Base-by-base conservation (phyloP, 768 basidiomycete species). In the Tricholoma saponaceum region DNA sequence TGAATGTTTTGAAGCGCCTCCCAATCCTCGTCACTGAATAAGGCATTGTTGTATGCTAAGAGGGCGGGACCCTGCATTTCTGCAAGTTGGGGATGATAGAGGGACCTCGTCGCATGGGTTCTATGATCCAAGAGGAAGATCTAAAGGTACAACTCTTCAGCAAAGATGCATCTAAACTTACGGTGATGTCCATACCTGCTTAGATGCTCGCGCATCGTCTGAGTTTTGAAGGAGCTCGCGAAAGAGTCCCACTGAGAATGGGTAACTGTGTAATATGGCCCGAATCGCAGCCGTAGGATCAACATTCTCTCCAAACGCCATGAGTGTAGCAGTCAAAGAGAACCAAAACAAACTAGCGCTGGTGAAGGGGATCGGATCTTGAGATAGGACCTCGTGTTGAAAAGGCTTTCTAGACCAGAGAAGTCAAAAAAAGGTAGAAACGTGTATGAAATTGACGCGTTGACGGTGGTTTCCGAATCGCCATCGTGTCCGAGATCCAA, bases 221-320 rank as follows among this genome's bases (percentile, higher is more conserved):
- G 80, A 77, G 54, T 83, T 83, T 64, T 79, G 78, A 2, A 80
- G 23, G 0, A 81, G 44, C 54, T 83, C 81, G 5, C 79, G 71
- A 14, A 82, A 65, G 3, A 80, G 56, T 0, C 77, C 77, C 20
- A 75, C 68, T 5, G 77, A 77, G 54, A 75, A 78, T 0, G 79
- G 79, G 59, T 83, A 83, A 2, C 66, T 70, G 0, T 70, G 67
- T 0, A 82, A 60, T 1, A 83, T 79, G 0, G 67, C 66, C 2
- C 56, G 55, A 35, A 59, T 62, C 9, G 61, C 61, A 59, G 54
- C 41, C 23, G 20, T 55, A 37, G 23, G 25, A 14, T 46, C 44
- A 4, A 55, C 39, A 51, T 51, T 41, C 53, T 52, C 51, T 33
- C 39, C 47, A 16, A 51, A 52, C 35, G 54, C 25, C 59, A 58